phyloP scores from a whole-genome alignment of 345 rosid species.

The Clarkia xantiana region DNA sequence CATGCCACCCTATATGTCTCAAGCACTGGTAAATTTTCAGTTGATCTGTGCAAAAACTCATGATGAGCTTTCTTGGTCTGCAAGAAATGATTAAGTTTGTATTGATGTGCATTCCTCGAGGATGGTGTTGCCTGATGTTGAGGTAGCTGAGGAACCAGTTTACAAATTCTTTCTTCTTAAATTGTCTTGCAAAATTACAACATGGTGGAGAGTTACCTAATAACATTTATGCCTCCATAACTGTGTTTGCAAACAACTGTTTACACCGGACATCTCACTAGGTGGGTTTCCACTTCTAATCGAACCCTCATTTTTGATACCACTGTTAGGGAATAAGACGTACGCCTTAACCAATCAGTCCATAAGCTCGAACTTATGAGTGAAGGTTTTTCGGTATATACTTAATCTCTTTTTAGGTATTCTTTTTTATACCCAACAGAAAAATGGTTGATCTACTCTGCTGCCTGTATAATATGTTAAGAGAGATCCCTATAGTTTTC shows the following conservation, averaged over 20 bases:
- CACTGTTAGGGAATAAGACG: too few species aligned
- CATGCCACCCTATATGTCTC: conserved; percentile 32
- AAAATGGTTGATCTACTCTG: too few species aligned
- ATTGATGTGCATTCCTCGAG: conserved; percentile 21
- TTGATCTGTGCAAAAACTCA: not conserved
- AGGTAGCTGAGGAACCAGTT: conserved; percentile 55
- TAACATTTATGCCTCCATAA: too few species aligned
- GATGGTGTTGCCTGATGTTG: conserved; percentile 46
- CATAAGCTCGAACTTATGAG: conserved; percentile 51
- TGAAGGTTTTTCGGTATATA: conserved; percentile 8
- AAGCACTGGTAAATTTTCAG: conserved; percentile 27
- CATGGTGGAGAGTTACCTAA: conserved; percentile 50
- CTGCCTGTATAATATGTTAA: too few species aligned
- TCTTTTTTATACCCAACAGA: too few species aligned
- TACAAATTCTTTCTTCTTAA: too few species aligned
- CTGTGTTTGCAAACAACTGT: too few species aligned
- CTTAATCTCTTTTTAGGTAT: too few species aligned
- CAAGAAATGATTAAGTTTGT: not conserved
- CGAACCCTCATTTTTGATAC: too few species aligned
- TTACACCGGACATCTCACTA: too few species aligned
- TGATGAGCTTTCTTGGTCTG: not conserved
- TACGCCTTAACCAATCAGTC: conserved; percentile 13
- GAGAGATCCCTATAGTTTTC: too few species aligned
- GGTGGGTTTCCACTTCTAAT: too few species aligned
- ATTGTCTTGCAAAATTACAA: conserved; percentile 63